Evolutionary conservation across 805 yeast species (phyloP).

Genomic region (Wickerhamiella allomyrinae): DNA sequence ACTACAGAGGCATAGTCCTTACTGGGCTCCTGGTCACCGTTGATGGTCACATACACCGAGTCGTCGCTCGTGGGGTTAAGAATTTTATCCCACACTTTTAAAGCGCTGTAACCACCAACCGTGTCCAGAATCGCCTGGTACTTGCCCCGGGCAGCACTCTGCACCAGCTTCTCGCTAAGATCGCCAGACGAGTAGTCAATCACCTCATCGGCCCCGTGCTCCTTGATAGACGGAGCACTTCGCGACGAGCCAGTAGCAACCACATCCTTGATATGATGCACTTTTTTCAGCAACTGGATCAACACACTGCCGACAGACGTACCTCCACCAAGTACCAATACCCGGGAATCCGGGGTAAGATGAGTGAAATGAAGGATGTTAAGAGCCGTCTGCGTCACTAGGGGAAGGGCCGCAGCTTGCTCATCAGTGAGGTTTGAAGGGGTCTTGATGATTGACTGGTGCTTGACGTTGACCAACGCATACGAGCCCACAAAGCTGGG

Average conservation of each 20-base stretch:
- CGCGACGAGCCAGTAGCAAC: conserved; percentile 40
- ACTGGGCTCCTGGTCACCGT: conserved; percentile 34
- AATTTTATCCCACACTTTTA: conserved; percentile 29
- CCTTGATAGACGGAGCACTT: conserved; percentile 32
- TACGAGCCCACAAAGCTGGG: conserved; percentile 18
- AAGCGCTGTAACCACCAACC: conserved; percentile 42
- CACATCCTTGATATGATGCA: conserved; percentile 35
- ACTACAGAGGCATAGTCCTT: conserved; percentile 5
- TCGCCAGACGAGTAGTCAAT: conserved; percentile 19
- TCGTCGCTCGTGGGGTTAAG: conserved; percentile 36
- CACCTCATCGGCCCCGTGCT: conserved; percentile 41
- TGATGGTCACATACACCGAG: conserved; percentile 38
- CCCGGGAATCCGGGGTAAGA: conserved; percentile 31
- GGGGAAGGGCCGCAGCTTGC: conserved; percentile 53
- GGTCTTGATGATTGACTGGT: conserved; percentile 33
- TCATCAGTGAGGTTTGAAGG: conserved; percentile 35
- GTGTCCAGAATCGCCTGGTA: conserved; percentile 48
- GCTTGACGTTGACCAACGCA: conserved; percentile 6
- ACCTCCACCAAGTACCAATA: conserved; percentile 60
- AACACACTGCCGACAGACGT: conserved; percentile 53
- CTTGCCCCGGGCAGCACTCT: not conserved
- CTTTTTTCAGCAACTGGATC: conserved; percentile 42
- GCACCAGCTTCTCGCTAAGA: conserved; percentile 2
- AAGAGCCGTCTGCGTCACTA: conserved; percentile 51
- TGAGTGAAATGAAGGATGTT: conserved; percentile 27